A percentile compares a stretch with the other conserved stretches of the same genome.
Evolutionary conservation across 2,329 filamentous ascomycete genomes (phyloP).

Genomic region (Colletotrichum spaethianum): DNA sequence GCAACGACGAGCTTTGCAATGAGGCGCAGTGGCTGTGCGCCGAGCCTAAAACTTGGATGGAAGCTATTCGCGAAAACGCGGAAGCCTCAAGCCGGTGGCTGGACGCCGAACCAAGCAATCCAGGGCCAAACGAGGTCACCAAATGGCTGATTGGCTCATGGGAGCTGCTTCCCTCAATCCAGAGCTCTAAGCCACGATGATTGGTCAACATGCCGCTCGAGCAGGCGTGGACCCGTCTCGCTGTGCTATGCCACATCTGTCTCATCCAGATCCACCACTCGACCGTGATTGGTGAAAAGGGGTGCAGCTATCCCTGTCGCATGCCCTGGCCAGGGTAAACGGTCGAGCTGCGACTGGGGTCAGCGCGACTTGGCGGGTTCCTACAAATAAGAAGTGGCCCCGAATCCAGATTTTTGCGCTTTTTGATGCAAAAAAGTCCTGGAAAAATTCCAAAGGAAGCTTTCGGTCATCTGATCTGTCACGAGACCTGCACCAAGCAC

Average conservation of each 20-base stretch:
- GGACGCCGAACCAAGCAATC: constrained; percentile 4
- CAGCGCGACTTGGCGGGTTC: constrained; percentile 46
- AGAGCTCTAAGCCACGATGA: neutral
- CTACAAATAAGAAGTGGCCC: constrained; percentile 61
- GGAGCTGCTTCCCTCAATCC: constrained; percentile 1
- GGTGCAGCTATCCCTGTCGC: constrained; percentile 27
- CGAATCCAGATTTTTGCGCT: constrained; percentile 55
- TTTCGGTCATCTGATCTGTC: constrained; percentile 41
- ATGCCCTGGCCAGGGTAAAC: constrained; percentile 32
- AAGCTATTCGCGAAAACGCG: constrained; percentile 33
- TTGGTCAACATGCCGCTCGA: constrained; percentile 31
- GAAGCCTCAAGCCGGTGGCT: constrained; percentile 13
- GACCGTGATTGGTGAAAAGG: constrained; percentile 1
- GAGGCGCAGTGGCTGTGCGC: constrained; percentile 29
- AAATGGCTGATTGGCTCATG: constrained; percentile 30
- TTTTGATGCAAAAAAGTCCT: constrained; percentile 41
- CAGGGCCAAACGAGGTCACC: neutral
- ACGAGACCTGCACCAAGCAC: constrained; percentile 40
- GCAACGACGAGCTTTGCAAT: neutral
- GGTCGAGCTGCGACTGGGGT: constrained; percentile 33
- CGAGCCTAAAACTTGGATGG: constrained; percentile 3
- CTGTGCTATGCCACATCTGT: constrained; percentile 39
- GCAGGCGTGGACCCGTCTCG: constrained; percentile 20
- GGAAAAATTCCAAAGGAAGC: constrained; percentile 37
- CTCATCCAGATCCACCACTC: constrained; percentile 23